phyloP scores from a whole-genome alignment of 192 early-diverging fungal genomes.

The Coemansia sp. region DNA sequence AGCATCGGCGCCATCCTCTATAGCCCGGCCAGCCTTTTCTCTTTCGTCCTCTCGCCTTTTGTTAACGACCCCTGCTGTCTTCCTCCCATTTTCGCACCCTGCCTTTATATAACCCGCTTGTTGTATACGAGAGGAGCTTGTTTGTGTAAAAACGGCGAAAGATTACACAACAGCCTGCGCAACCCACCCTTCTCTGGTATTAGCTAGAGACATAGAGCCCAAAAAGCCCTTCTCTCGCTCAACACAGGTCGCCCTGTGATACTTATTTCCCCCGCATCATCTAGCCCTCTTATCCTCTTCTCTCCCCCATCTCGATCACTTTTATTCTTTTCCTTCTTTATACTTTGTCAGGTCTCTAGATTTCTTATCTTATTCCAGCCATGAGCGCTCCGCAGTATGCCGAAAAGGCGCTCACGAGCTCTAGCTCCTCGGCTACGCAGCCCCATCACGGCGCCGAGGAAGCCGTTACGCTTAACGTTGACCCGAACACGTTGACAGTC shows the following conservation, averaged over 20 bases:
- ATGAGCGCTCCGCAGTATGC: conserved; percentile 27
- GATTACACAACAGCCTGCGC: conserved; percentile 1
- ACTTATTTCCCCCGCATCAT: not conserved
- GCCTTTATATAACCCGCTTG: conserved; percentile 2
- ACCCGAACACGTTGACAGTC: conserved; percentile 64
- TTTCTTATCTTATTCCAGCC: conserved; percentile 9
- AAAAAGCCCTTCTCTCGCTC: not conserved
- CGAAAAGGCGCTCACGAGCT: conserved; percentile 42
- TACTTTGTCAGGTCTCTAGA: conserved; percentile 11
- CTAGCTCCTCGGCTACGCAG: conserved; percentile 16
- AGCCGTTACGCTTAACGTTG: conserved; percentile 56
- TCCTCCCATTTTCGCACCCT: not conserved
- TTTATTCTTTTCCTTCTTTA: conserved; percentile 9
- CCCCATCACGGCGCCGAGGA: conserved; percentile 27
- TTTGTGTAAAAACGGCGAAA: conserved; percentile 3
- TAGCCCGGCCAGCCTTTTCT: not conserved
- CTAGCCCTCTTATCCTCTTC: not conserved
- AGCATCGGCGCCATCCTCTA: conserved; percentile 8
- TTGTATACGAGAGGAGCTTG: conserved; percentile 1
- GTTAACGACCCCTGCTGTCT: conserved; percentile 4
- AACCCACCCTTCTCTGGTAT: not conserved
- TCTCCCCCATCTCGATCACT: conserved; percentile 12
- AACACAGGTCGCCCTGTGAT: not conserved
- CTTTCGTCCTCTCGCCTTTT: conserved; percentile 5
- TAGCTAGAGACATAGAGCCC: not conserved